A percentile compares a stretch with the other conserved stretches of the same genome.
Evolutionary conservation across 2,329 filamentous ascomycete species (phyloP).

Genomic region (Colletotrichum salicis): DNA sequence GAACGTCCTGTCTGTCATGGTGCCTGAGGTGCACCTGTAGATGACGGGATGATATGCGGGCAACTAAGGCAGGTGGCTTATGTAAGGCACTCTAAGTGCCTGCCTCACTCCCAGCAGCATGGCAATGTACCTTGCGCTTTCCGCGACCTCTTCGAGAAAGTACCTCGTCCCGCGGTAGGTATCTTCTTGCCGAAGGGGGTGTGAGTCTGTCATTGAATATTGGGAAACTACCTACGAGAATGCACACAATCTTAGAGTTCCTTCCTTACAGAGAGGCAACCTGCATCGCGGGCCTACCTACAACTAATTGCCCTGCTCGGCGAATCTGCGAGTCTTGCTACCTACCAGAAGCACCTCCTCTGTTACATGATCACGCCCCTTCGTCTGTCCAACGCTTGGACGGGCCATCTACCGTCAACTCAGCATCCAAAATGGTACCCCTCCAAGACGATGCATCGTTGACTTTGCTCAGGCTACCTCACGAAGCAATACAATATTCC

Average conservation of each 20-base stretch:
- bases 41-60: not conserved
- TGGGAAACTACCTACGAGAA: not conserved
- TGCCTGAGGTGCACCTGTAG: not conserved
- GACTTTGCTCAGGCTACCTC: not conserved
- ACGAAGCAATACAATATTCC: not conserved
- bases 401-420: not conserved
- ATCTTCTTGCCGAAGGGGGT: not conserved
- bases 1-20: not conserved
- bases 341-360: not conserved
- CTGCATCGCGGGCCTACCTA: not conserved
- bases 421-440: not conserved
- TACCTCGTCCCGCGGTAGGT: not conserved
- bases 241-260: not conserved
- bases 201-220: not conserved
- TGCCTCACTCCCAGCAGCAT: not conserved
- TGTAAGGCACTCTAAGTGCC: not conserved
- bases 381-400: too few relatives aligned
- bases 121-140: not conserved
- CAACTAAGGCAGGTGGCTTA: not conserved
- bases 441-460: not conserved
- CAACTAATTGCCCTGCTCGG: not conserved
- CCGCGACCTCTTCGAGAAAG: too few relatives aligned
- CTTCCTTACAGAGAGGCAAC: not conserved
- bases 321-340: not conserved
- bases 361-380: too few relatives aligned